Percentiles rank a stretch among this genome's conserved stretches.
Evolutionary conservation across 495 filamentous ascomycete genomes (phyloP).

Genomic region (Aspergillus bridgeri): DNA sequence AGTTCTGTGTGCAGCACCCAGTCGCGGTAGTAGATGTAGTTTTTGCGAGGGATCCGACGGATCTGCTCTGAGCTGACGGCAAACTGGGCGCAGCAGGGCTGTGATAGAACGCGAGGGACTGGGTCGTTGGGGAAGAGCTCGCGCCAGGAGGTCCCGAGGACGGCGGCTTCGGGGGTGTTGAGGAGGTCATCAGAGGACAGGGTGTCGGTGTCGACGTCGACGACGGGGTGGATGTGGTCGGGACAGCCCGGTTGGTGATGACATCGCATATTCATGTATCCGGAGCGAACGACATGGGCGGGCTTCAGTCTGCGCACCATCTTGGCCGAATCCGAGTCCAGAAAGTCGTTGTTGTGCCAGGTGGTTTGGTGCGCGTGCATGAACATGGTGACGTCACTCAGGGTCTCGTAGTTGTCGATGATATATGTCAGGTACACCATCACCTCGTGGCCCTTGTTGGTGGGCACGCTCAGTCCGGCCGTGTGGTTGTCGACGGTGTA

Average conservation of each 20-base stretch:
- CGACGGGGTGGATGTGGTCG: not conserved
- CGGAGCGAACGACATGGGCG: conserved; percentile 25
- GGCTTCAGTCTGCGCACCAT: conserved; percentile 25
- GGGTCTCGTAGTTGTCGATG: conserved; percentile 43
- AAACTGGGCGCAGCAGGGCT: conserved; percentile 67
- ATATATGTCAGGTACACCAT: conserved; percentile 47
- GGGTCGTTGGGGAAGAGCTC: conserved; percentile 37
- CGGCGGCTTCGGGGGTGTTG: not conserved
- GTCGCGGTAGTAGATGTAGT: conserved; percentile 51
- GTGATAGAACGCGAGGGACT: conserved; percentile 31
- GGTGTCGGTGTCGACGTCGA: not conserved
- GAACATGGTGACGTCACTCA: conserved; percentile 44
- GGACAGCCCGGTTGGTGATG: conserved; percentile 43
- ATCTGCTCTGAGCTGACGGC: conserved; percentile 54
- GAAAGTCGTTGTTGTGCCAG: conserved; percentile 55
- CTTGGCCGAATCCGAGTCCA: conserved; percentile 34
- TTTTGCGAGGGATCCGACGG: conserved; percentile 34
- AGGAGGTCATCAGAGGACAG: not conserved
- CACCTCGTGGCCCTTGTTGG: conserved; percentile 60
- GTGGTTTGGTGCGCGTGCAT: conserved; percentile 40
- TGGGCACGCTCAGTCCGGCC: conserved; percentile 38
- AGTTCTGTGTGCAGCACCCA: conserved; percentile 61
- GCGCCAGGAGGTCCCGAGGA: conserved; percentile 1
- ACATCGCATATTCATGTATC: conserved; percentile 52
- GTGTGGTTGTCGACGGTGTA: conserved; percentile 38